Percentiles rank a stretch among this genome's conserved stretches.
These are phyloP conservation scores for Xylariaceae sp. DNA, from an alignment of 2,329 filamentous ascomycete species.

Conservation along the genomic window DNA sequence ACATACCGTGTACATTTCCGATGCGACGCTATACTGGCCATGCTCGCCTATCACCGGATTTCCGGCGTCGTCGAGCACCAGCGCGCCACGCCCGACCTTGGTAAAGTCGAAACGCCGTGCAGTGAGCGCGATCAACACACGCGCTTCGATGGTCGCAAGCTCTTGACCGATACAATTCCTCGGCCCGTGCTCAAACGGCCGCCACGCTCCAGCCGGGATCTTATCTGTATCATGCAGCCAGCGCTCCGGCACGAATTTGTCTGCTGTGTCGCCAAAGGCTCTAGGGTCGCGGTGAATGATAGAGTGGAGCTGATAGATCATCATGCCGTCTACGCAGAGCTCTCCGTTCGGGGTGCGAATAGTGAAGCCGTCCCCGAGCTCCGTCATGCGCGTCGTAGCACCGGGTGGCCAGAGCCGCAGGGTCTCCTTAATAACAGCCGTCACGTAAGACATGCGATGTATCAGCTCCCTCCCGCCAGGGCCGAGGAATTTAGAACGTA, in stretches of 20 bases:
- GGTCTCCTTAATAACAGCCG: slow-evolving; percentile 23
- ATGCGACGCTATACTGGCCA: not conserved
- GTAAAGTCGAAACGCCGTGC: slow-evolving; percentile 12
- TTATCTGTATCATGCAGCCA: slow-evolving; percentile 22
- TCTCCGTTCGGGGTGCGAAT: slow-evolving; percentile 20
- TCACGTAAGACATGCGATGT: slow-evolving; percentile 10
- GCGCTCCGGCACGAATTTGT: slow-evolving; percentile 33
- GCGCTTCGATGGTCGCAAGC: slow-evolving; percentile 41
- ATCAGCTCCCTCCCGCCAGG: slow-evolving; percentile 3
- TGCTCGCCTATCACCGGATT: not conserved
- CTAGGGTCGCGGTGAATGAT: slow-evolving; percentile 28
- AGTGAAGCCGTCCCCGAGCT: slow-evolving; percentile 15
- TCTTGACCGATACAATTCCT: slow-evolving; percentile 56
- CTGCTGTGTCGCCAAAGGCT: slow-evolving; percentile 27
- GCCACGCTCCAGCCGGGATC: slow-evolving; percentile 12
- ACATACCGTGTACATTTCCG: slow-evolving; percentile 1
- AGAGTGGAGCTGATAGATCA: slow-evolving; percentile 14
- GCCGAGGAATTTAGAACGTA: slow-evolving; percentile 1
- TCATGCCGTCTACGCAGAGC: slow-evolving; percentile 19
- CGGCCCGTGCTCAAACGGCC: slow-evolving; percentile 48
- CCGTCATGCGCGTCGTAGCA: slow-evolving; percentile 13
- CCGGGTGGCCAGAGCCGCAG: slow-evolving; percentile 21
- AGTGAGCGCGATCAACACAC: slow-evolving; percentile 14
- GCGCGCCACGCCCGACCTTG: slow-evolving; percentile 8
- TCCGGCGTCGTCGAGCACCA: not conserved